Base-by-base conservation (phyloP, 345 rosid genomes). In the Schrenkiella parvula region DNA sequence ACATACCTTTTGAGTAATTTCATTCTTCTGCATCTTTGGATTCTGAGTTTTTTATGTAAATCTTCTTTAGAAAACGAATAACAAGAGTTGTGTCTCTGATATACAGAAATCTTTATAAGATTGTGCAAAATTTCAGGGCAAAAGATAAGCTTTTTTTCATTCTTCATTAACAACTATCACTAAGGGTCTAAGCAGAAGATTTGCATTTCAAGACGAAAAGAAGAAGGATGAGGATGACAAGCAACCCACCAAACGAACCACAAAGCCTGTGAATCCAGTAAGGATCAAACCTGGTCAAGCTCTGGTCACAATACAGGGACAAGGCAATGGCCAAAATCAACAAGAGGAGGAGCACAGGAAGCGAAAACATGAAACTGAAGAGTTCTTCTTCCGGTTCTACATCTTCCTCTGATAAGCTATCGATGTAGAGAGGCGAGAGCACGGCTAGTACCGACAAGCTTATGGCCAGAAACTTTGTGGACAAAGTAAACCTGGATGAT, bases 261-360 rank as follows among this genome's bases (percentile, higher is more conserved):
- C 97, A 96, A 23, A 82, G 84, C 77, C 98, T 83, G 58, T 93
- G 91, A 75, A 93, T 89, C 98, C 92, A 87, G 80, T 89, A 35
- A 42, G 83, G 87, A 82, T 93, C 97, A 70, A 87, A 89, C 85
- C 82, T 80, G 50, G 88, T 66, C 59, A 86, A 68, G 84, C 87
- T 79, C 70, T 73, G 80, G 66, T 90, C 98, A 26, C 78, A 52
- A 79, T 58, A 83, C 56, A 88, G 79, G 1, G 92, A 85, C 71
- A 82, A 50, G 51, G 53, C 80, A 61, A 85, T 79, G 38, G 87
- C 88, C 59, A 87, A 65, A 60, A 86, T 76, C 72, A 90, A 67
- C 65, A 85, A 47, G 35, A 86, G 12, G 57, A 90, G 82, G 71
- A 90, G 80, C 66, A 89, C 64, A 4, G 89, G 87, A 64, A 89